These are phyloP conservation scores for Pulveroboletus sp. DNA, from an alignment of 1,284 basidiomycete genomes.

Conservation along the genomic window DNA sequence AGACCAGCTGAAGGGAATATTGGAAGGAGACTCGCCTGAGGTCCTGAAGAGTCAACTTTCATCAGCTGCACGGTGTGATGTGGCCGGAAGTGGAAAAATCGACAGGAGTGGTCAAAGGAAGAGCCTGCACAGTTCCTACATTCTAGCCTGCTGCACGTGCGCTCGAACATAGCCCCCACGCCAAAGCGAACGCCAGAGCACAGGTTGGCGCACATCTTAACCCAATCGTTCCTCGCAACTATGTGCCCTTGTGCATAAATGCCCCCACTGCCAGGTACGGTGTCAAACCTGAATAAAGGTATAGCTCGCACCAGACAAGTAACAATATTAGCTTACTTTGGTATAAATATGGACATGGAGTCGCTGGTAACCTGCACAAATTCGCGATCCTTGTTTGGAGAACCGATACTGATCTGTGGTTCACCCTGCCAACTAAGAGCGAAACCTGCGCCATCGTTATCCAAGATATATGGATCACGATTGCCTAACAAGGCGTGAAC, in stretches of 20 bases:
- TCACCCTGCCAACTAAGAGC: constrained; percentile 83
- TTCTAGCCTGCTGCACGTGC: constrained; percentile 70
- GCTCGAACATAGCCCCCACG: constrained; percentile 81
- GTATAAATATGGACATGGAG: constrained; percentile 78
- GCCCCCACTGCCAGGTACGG: background rate
- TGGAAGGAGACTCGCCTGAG: constrained; percentile 41
- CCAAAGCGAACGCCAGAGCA: constrained; percentile 91
- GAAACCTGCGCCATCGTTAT: constrained; percentile 84
- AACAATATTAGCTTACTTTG: constrained; percentile 50
- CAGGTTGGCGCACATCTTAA: constrained; percentile 77
- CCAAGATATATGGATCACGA: constrained; percentile 77
- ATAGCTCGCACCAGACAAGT: background rate
- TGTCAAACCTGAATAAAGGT: constrained; percentile 22
- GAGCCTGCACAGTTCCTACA: constrained; percentile 65
- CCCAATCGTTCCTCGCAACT: constrained; percentile 33
- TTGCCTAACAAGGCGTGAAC: constrained; percentile 52
- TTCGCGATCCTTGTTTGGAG: constrained; percentile 74
- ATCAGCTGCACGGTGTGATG: constrained; percentile 79
- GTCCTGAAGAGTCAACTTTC: constrained; percentile 43
- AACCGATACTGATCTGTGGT: constrained; percentile 71
- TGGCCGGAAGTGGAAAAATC: constrained; percentile 78
- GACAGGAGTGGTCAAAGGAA: constrained; percentile 76
- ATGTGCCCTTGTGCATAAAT: constrained; percentile 18
- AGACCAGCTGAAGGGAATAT: background rate
- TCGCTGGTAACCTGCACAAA: constrained; percentile 84